A percentile compares a stretch with the other conserved stretches of the same genome.
Evolutionary conservation across 345 rosid genomes (phyloP).

Genomic region (Arabis alpina): DNA sequence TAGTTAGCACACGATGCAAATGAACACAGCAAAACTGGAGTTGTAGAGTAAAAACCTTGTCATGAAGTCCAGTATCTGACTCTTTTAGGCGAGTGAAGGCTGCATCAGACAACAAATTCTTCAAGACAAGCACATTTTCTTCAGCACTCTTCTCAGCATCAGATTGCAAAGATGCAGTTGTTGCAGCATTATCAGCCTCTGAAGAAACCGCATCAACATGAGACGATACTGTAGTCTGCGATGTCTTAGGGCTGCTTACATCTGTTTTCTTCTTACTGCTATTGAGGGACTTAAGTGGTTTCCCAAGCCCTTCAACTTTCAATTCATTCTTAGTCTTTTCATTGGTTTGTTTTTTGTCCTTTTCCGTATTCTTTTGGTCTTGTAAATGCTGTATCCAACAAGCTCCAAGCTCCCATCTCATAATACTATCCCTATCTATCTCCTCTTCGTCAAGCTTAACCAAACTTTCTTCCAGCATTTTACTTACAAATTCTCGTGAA

Average conservation of each 20-base stretch:
- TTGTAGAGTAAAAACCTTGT: constrained; percentile 57
- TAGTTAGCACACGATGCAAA: constrained; percentile 38
- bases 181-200: constrained; percentile 49
- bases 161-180: constrained; percentile 52
- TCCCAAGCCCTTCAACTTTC: constrained; percentile 98
- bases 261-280: constrained; percentile 73
- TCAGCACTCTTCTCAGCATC: constrained; percentile 53
- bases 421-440: constrained; percentile 52
- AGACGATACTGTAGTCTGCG: constrained; percentile 48
- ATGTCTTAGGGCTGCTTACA: constrained; percentile 47
- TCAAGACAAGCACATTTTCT: constrained; percentile 63
- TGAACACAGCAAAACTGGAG: constrained; percentile 22
- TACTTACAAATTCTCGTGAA: constrained; percentile 66
- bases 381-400: constrained; percentile 99
- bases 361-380: constrained; percentile 84
- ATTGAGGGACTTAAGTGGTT: constrained; percentile 86
- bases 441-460: constrained; percentile 77
- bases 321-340: constrained; percentile 81
- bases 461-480: constrained; percentile 80
- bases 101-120: constrained; percentile 67
- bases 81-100: constrained; percentile 81
- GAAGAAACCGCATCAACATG: constrained; percentile 45
- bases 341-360: constrained; percentile 68
- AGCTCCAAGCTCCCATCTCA: constrained; percentile 99
- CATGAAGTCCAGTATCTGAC: constrained; percentile 93